Evolutionary conservation across 73 alveolate genomes (phyloP).

Genomic region (Paramecium sonneborni): DNA sequence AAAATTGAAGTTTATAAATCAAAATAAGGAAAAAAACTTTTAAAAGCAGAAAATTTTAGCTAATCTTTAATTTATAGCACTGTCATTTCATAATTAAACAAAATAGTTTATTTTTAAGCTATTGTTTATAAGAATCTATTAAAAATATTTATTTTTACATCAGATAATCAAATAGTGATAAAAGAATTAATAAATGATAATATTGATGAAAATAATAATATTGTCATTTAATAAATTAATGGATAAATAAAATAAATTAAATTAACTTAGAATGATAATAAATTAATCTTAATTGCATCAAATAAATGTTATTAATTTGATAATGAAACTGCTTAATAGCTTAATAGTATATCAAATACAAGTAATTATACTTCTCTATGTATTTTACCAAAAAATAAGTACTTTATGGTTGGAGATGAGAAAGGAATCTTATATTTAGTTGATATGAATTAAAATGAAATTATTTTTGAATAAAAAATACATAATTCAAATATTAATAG

Average conservation of each 20-base stretch:
- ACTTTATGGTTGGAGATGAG: constrained; percentile 74
- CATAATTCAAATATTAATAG: constrained; percentile 45
- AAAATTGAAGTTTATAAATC: constrained; percentile 39
- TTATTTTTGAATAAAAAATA: constrained; percentile 71
- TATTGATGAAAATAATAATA: background rate
- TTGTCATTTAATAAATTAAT: background rate
- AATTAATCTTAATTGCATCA: constrained; percentile 39
- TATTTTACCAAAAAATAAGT: constrained; percentile 78
- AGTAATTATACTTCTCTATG: constrained; percentile 66
- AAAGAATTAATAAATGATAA: background rate
- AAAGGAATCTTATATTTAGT: constrained; percentile 70
- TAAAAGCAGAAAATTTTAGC: background rate
- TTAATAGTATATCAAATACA: constrained; percentile 52
- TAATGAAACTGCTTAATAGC: constrained; percentile 63
- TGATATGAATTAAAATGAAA: constrained; percentile 72
- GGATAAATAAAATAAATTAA: constrained; percentile 9
- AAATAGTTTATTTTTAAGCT: background rate
- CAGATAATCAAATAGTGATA: background rate
- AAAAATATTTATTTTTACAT: background rate
- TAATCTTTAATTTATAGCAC: background rate
- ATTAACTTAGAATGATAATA: constrained; percentile 44
- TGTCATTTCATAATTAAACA: background rate
- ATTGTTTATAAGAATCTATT: background rate
- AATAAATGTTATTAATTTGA: constrained; percentile 64
- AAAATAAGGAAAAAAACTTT: background rate